phyloP scores from a whole-genome alignment of 208 protist genomes.

The Acanthamoeba triangularis region DNA sequence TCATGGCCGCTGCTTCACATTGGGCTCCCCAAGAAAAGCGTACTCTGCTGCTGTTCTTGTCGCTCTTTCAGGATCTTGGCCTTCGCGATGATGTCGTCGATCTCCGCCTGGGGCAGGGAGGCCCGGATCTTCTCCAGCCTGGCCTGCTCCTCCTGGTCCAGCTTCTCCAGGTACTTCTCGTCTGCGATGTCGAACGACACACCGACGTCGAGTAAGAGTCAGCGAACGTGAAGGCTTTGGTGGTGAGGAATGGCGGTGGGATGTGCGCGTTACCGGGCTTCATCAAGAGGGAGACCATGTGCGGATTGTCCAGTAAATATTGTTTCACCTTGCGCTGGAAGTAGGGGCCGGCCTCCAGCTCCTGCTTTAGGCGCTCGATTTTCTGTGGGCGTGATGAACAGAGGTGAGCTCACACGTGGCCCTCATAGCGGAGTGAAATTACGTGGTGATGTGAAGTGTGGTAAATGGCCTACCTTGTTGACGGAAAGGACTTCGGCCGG shows the following conservation, averaged over 20 bases:
- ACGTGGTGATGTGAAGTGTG: too few relatives aligned
- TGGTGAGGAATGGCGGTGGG: background rate
- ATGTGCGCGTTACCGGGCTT: slow-evolving; percentile 15
- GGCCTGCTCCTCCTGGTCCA: slow-evolving; percentile 62
- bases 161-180: slow-evolving; percentile 77
- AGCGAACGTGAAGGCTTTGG: background rate
- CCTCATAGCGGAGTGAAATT: too few relatives aligned
- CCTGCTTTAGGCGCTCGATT: slow-evolving; percentile 66
- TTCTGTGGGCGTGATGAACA: background rate
- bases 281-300: slow-evolving; percentile 64
- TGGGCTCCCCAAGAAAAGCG: background rate
- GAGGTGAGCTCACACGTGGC: background rate
- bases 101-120: background rate
- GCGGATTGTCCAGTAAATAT: slow-evolving; percentile 71
- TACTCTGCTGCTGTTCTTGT: slow-evolving; percentile 63
- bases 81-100: slow-evolving; percentile 67
- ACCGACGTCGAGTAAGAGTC: background rate
- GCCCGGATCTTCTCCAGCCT: slow-evolving; percentile 60
- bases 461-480: slow-evolving; percentile 75
- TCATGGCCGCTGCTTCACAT: too few relatives aligned
- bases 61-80: slow-evolving; percentile 58
- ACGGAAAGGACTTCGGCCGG: slow-evolving; percentile 79
- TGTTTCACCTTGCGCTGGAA: slow-evolving; percentile 68
- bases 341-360: slow-evolving; percentile 58
- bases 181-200: background rate